Percentiles rank a stretch among this genome's conserved stretches.
Conservation (phyloP, 352 stramenopile genomes). For the Saprolegnia diclina region DNA sequence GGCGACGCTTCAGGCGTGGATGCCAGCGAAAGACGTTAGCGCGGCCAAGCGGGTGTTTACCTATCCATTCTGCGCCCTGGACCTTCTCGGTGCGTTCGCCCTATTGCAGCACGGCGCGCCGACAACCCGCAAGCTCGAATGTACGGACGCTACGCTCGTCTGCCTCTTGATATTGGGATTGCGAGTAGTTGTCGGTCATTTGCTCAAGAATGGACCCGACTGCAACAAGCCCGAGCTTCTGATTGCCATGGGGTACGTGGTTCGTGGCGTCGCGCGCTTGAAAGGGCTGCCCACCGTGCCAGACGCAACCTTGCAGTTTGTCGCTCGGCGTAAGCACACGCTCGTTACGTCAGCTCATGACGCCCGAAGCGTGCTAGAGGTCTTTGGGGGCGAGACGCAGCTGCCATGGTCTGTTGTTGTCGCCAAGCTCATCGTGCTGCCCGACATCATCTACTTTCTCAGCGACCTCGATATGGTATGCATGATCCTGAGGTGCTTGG, state of each 20-base stretch:
- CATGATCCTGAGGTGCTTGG: background rate
- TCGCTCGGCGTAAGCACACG: constrained; percentile 3
- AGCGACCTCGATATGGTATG: constrained; percentile 24
- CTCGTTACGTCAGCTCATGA: too few species aligned
- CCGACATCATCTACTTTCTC: constrained; percentile 19
- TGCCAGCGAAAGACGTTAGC: background rate
- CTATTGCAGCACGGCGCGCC: constrained; percentile 8
- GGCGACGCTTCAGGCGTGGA: background rate
- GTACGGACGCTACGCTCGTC: background rate
- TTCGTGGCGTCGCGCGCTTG: constrained; percentile 6
- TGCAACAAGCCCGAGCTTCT: constrained; percentile 21
- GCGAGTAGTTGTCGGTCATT: constrained; percentile 4
- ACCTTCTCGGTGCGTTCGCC: constrained; percentile 10
- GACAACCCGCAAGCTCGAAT: constrained; percentile 1
- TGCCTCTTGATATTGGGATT: background rate
- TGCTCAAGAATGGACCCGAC: constrained; percentile 4
- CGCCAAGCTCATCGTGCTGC: background rate
- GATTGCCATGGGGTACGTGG: constrained; percentile 11
- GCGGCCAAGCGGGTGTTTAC: background rate
- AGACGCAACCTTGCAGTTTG: background rate
- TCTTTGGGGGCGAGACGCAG: background rate
- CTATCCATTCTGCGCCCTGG: constrained; percentile 9
- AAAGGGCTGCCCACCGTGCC: background rate
- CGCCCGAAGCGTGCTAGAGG: background rate
- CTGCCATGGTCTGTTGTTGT: background rate